phyloP scores from a whole-genome alignment of 1,284 basidiomycete genomes.

The Leccinum fallax region DNA sequence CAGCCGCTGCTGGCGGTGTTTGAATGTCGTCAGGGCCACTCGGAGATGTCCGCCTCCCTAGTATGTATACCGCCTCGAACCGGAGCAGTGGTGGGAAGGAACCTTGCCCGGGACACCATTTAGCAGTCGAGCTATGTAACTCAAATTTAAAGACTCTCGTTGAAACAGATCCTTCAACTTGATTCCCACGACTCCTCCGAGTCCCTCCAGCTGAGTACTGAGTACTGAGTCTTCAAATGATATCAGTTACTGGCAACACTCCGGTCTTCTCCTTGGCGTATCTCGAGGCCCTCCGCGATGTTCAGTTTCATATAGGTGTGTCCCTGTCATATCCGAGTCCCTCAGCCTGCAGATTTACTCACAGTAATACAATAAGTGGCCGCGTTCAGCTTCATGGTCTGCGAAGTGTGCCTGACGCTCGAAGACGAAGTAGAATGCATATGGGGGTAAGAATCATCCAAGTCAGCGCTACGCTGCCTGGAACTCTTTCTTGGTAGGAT shows the following conservation, averaged over 20 bases:
- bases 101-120: too few relatives aligned
- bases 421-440: slow-evolving; percentile 21
- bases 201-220: not conserved
- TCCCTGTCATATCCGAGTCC: not conserved
- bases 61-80: too few relatives aligned
- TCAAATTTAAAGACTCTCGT: too few relatives aligned
- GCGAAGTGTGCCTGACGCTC: slow-evolving; percentile 18
- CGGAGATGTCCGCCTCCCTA: too few relatives aligned
- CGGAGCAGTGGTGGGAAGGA: too few relatives aligned
- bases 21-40: too few relatives aligned
- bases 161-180: too few relatives aligned
- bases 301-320: slow-evolving; percentile 19
- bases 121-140: too few relatives aligned
- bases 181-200: too few relatives aligned
- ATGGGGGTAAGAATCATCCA: slow-evolving; percentile 23
- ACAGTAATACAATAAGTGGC: slow-evolving; percentile 13
- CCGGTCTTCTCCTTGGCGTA: slow-evolving; percentile 10
- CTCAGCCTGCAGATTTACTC: not conserved
- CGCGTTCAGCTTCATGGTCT: slow-evolving; percentile 18
- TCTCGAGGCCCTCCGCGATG: slow-evolving; percentile 7
- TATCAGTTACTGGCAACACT: not conserved
- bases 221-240: slow-evolving; percentile 8
- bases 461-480: not conserved
- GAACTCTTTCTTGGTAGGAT: slow-evolving; percentile 13
- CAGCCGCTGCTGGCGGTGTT: too few relatives aligned